Evolutionary conservation across 768 basidiomycete genomes (phyloP), one percentile per base, ranked within the genome.

Genomic region (Cyathus striatus): DNA sequence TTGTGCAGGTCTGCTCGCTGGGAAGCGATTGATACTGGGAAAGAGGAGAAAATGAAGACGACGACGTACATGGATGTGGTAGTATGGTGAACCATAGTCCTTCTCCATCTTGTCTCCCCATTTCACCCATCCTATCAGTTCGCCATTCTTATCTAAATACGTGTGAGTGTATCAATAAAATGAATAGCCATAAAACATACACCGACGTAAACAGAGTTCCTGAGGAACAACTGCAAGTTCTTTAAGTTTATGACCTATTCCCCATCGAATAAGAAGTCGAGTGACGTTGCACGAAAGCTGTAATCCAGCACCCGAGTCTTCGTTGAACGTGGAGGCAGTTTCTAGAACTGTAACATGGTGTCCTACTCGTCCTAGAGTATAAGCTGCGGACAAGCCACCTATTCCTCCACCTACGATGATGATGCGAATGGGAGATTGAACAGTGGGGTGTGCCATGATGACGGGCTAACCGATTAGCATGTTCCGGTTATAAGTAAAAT

Each of bases 251-350:
- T 72, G 60, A 0, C 60, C 66, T 4, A 78, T 60, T 5, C 77
- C 76, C 75, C 77, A 79, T 0, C 73, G 62, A 34, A 72, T 62
- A 39, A 79, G 59, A 7, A 76, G 62, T 14, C 70, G 59, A 23
- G 61, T 64, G 17, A 78, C 33, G 48, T 52, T 58, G 12, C 62
- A 62, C 1, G 53, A 46, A 12, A 74, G 55, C 52, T 78, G 76
- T 26, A 78, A 76, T 7, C 76, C 76, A 10, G 76, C 76, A 4
- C 76, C 75, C n/a, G n/a, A n/a, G 7, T 73, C 66, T 36, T 75
- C 73, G 2, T 64, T 63, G 6, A 73, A 55, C 6, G 50, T 46
- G 0, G 49, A 26, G 3, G 74, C 70, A 16, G 56, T 51, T 43
- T 78, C 76, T 27, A 76, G 62, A 32, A 78, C 61, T 17, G 72